Base-by-base conservation (phyloP, 2,329 filamentous ascomycete genomes). In the Grosmannia clavigera region DNA sequence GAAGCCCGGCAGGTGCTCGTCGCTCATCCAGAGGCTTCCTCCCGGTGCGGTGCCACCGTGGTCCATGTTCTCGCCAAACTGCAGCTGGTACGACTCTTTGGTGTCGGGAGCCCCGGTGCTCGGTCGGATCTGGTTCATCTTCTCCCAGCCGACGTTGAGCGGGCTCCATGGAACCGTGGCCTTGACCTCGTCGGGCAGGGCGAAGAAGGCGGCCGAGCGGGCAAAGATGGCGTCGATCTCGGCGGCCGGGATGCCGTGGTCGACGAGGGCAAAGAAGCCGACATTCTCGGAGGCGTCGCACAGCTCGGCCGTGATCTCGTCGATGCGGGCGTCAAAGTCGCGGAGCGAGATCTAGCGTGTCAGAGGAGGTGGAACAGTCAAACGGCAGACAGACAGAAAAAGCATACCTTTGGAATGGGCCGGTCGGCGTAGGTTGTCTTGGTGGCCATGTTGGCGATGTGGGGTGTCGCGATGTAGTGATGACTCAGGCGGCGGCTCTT, bases 51-150 rank as follows among this genome's bases (percentile, higher is more conserved):
- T 70, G 53, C 73, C 75, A 14, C 75, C 68, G 75, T 81, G 79
- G 60, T 75, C 76, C 57, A 72, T 71, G n/a, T 66, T 69, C 67
- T 64, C 61, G 58, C 82, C 80, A 63, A 82, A 84, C 66, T 85
- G 82, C 68, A 85, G 72, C 67, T 85, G 82, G 66, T 84, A 83
- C 12, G 78, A 81, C 68, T 85, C 82, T 65, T 85, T 85, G 57
- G 74, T 76, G 68, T 86, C 82, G 1, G 78, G 74, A 1, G 73
- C 72, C 12, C 82, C 82, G 0, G 82, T 85, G 3, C 79, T 83
- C 0, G 81, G 81, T 14, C 82, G 76, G 52, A 85, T 71, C 65
- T 85, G 82, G 9, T 76, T 73, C 62, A 75, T 77, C 68, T 80
- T 80, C 71, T 85, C 82, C 81, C 82, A 85, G 9, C 82, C 82